Evolutionary conservation across 768 basidiomycete species (phyloP), one percentile per base, ranked within the genome.

Genomic region (Russula sp.): DNA sequence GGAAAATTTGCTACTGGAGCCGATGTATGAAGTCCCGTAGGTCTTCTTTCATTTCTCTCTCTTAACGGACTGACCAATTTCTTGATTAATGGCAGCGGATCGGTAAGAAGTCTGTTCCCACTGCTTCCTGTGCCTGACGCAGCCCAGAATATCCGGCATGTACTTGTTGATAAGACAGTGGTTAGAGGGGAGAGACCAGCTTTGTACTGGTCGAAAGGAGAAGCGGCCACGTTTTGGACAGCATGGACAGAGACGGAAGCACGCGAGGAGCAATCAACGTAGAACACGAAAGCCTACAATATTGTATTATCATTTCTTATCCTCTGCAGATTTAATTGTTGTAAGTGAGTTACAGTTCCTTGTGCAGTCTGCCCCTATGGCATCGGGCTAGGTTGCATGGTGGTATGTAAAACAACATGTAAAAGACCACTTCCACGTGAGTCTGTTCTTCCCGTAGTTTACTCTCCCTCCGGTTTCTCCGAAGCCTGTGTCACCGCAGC

Each of bases 11-110:
- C 75, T 98, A 53, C 76, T 95, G 51, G 93, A 98, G 52, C 79
- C 92, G 0, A 97, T 97, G 94, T 96, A 91, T 70, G 89, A 93
- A 76, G 87, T 86, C 49, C 91, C 92, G 86, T 90, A 73, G 83
- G 87, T 84, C 14, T 41, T 50, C 41, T 25, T 56, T 63, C 61
- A 38, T 20, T 42, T 51, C 42, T 14, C 42, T 61, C 8, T 52
- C 36, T 34, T 25, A 62, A 53, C 42, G 35, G 45, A 58, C 11
- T 43, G 36, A 22, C 56, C 35, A 49, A 56, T 58, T 48, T 25
- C 42, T 48, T 61, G 58, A 36, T 38, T 34, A 60, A 56, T 56
- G 59, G 35, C 63, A 86, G 86, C 59, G 87, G 87, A 65, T 89
- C 87, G 67, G 87, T 88, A 71, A 71, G 85, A 69, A 9, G 53